Conservation (phyloP, 1,139 yeast genomes). For the Candida glucosophila region DNA sequence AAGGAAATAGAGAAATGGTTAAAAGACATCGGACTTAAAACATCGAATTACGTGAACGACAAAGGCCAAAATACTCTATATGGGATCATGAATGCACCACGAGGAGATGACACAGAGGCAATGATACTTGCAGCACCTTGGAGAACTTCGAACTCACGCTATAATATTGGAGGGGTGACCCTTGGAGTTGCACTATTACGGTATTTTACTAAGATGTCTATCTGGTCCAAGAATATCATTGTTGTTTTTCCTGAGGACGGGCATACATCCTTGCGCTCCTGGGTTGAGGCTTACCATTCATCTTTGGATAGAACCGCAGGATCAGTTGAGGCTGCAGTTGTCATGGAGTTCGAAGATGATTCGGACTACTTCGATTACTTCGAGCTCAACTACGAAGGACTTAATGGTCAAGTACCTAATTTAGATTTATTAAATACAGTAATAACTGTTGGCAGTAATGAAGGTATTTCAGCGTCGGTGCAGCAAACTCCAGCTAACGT, state of each 20-base stretch:
- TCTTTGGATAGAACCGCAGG: constrained; percentile 89
- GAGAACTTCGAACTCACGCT: constrained; percentile 48
- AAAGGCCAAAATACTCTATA: constrained; percentile 46
- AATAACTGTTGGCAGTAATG: constrained; percentile 61
- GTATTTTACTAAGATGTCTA: constrained; percentile 75
- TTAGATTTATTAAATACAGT: constrained; percentile 83
- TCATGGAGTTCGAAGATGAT: constrained; percentile 67
- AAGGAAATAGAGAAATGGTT: constrained; percentile 51
- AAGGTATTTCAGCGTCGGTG: constrained; percentile 59
- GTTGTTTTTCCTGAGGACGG: constrained; percentile 76
- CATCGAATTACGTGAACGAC: constrained; percentile 34
- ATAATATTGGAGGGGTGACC: constrained; percentile 75
- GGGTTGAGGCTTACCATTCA: constrained; percentile 95
- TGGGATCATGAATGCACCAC: constrained; percentile 82
- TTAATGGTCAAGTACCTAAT: constrained; percentile 94
- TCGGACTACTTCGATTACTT: constrained; percentile 64
- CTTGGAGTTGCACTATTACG: constrained; percentile 65
- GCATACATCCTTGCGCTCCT: constrained; percentile 59
- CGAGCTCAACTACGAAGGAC: constrained; percentile 76
- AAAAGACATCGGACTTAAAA: constrained; percentile 62
- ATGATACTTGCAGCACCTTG: constrained; percentile 90
- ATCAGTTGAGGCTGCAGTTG: constrained; percentile 83
- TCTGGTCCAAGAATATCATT: constrained; percentile 93
- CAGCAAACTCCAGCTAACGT: constrained; percentile 50
- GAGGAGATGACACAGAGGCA: constrained; percentile 96